Conservation (phyloP, 1,139 yeast species). For the Barnettozyma hawaiiensis region DNA sequence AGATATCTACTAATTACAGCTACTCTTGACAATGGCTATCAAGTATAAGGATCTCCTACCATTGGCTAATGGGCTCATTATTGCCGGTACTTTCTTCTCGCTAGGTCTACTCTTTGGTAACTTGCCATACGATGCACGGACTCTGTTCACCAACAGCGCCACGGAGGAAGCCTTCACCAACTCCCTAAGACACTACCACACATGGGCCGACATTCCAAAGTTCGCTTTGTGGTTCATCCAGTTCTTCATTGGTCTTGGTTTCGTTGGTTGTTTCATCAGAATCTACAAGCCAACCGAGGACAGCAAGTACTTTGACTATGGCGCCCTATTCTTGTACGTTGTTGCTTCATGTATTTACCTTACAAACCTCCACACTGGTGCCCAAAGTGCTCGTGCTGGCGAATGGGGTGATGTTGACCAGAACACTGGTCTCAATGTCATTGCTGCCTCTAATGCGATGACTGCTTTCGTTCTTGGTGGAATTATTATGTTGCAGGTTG, state of each 20-base stretch:
- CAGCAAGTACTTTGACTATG: conserved; percentile 84
- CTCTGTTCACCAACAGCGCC: conserved; percentile 61
- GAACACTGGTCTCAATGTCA: conserved; percentile 80
- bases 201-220: conserved; percentile 62
- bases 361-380: conserved; percentile 82
- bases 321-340: conserved; percentile 66
- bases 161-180: conserved; percentile 48
- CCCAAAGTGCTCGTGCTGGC: conserved; percentile 60
- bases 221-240: conserved; percentile 59
- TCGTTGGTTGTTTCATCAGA: conserved; percentile 69
- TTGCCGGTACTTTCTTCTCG: conserved; percentile 51
- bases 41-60: conserved; percentile 45
- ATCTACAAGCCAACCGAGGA: conserved; percentile 83
- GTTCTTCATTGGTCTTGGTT: conserved; percentile 52
- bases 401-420: conserved; percentile 93
- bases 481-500: conserved; percentile 76
- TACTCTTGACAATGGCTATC: conserved; percentile 17
- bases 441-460: conserved; percentile 86
- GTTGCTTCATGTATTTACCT: conserved; percentile 71
- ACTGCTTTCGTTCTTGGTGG: conserved; percentile 68
- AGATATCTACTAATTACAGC: too few relatives aligned
- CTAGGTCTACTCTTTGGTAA: conserved; percentile 76
- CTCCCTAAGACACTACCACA: conserved; percentile 68
- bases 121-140: conserved; percentile 73
- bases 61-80: conserved; percentile 42